A percentile compares a stretch with the other conserved stretches of the same genome.
phyloP scores from a whole-genome alignment of 805 yeast species.

The Saccharomycopsis fibuligera region DNA sequence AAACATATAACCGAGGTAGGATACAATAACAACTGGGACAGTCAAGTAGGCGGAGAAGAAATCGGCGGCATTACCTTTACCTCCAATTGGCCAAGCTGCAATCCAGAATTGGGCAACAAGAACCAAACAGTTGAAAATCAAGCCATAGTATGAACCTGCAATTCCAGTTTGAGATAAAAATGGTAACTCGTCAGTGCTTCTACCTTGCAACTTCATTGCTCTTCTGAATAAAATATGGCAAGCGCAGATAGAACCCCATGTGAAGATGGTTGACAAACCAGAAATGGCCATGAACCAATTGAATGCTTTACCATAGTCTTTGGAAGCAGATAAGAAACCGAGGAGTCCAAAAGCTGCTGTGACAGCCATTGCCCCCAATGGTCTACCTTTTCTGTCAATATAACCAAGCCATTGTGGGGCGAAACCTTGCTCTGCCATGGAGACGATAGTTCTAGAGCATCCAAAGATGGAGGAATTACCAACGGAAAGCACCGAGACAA shows the following conservation, averaged over 20 bases:
- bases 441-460: constrained; percentile 60
- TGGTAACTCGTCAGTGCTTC: constrained; percentile 44
- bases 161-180: constrained; percentile 46
- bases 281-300: constrained; percentile 59
- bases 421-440: constrained; percentile 64
- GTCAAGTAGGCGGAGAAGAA: constrained; percentile 55
- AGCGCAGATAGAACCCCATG: constrained; percentile 54
- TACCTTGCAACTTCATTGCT: constrained; percentile 51
- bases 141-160: constrained; percentile 47
- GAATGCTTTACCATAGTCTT: constrained; percentile 54
- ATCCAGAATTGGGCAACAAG: constrained; percentile 61
- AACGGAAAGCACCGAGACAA: constrained; percentile 66
- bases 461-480: constrained; percentile 72
- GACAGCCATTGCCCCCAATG: constrained; percentile 46
- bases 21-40: constrained; percentile 35
- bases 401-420: constrained; percentile 53
- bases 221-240: constrained; percentile 53
- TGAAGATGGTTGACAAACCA: constrained; percentile 54
- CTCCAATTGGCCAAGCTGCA: constrained; percentile 50
- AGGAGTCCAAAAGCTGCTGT: constrained; percentile 54
- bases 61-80: constrained; percentile 29
- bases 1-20: constrained; percentile 47
- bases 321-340: constrained; percentile 60
- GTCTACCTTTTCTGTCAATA: constrained; percentile 45
- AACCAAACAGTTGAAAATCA: constrained; percentile 42